Evolutionary conservation across 2,329 filamentous ascomycete genomes (phyloP), one percentile per base, ranked within the genome.

Genomic region (Sporothrix brunneoviolacea): DNA sequence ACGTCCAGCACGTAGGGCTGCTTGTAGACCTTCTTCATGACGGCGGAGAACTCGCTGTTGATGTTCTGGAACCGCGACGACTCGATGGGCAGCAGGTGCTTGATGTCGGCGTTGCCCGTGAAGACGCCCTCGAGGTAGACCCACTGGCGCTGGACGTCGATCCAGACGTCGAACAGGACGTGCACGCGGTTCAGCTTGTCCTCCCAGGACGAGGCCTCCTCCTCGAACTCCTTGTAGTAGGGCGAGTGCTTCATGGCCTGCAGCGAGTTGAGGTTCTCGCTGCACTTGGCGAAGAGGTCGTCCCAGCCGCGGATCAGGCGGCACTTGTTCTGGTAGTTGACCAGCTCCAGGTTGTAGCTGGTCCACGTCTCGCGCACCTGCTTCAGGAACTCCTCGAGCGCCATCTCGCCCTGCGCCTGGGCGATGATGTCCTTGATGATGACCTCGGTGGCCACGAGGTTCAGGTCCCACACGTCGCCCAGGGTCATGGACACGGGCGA

Each of bases 111-210:
- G 64, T 98, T 99, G 53, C 93, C 93, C 1, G 91, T 96, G 65
- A 99, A 99, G 30, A 99, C 93, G 58, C 93, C 93, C 70, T 99
- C 94, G 5, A 99, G 80, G 66, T 99, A 99, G 8, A 98, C 93
- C 93, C 93, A 99, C 70, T 98, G 93, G 55, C 94, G 86, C 68
- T 99, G 93, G n/a, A 99, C 94, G 69, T 98, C 94, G 60, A 98
- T 98, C 94, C 94, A 99, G 15, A 98, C 91, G 66, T 99, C 93
- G 62, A 99, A 98, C 9, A 98, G 78, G 15, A 98, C 89, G 64
- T 98, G 93, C 3, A 98, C 90, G 40, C 93, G 83, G 66, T 97
- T 99, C 22, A 99, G 78, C 66, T 95, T 95, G 69, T 98, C 94
- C 69, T 98, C 94, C 93, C 93, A 98, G 1, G 86, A 81, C 1